A percentile compares a stretch with the other conserved stretches of the same genome.
Conservation (phyloP, 2,329 filamentous ascomycete genomes). For the Penicillium paneum region DNA sequence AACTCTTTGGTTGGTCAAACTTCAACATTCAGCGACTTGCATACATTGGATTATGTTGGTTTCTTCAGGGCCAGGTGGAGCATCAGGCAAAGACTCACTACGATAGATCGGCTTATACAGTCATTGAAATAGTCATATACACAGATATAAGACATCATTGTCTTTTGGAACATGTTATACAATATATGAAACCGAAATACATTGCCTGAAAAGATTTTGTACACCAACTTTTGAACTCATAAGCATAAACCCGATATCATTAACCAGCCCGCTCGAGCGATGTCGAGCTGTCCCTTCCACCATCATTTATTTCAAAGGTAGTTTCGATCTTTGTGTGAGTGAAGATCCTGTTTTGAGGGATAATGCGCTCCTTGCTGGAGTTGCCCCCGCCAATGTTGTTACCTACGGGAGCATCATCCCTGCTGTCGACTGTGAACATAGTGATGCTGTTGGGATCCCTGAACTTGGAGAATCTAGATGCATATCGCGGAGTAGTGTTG, state of each 20-base stretch:
- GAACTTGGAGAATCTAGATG: conserved; percentile 29
- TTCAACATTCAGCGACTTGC: neutral
- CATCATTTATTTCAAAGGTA: conserved; percentile 25
- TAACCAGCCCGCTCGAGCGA: conserved; percentile 14
- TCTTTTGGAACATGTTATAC: neutral
- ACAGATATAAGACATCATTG: neutral
- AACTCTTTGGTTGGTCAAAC: neutral
- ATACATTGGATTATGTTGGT: neutral
- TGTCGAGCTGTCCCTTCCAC: neutral
- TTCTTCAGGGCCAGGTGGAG: neutral
- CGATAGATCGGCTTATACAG: neutral
- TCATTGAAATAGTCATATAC: neutral
- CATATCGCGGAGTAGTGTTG: conserved; percentile 16
- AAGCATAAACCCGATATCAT: neutral
- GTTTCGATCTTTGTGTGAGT: conserved; percentile 33
- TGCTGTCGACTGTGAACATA: conserved; percentile 17
- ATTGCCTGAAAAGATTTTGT: neutral
- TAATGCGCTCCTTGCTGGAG: conserved; percentile 31
- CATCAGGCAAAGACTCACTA: neutral
- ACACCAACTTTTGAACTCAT: neutral
- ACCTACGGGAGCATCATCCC: conserved; percentile 19
- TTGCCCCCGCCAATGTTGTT: conserved; percentile 23
- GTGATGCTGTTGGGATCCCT: conserved; percentile 21
- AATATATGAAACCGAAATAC: conserved; percentile 2
- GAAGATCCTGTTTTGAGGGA: conserved; percentile 32